Base-by-base conservation (phyloP, 768 basidiomycete species). In the Amyloporia xantha region DNA sequence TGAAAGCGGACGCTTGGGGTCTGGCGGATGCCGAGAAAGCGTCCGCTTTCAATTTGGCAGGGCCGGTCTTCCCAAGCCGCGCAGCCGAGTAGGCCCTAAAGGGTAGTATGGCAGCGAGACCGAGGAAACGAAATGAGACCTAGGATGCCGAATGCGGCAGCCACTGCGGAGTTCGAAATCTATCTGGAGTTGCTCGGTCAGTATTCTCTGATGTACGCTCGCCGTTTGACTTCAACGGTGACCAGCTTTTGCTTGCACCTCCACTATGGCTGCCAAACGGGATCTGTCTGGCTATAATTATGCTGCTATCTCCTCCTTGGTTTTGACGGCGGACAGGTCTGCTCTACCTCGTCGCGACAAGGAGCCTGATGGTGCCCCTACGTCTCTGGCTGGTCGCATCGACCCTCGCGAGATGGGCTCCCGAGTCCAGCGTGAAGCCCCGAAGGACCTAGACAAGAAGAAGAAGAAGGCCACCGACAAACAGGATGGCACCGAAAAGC, bases 291-390 rank as follows among this genome's bases (percentile, higher is more conserved):
- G 82, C 38, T 97, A 93, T 80, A 96, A 96, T 73, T 97, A 98
- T 76, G 83, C 86, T 40, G 90, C 90, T 47, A 94, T 97, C 62
- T 91, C 91, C 24, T 93, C 91, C 19, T 78, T 97, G 38, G 95
- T 98, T 39, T 75, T 97, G 61, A 93, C 89, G n/a, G 91, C 95
- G 11, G 86, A 91, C 70, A 75, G 84, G 47, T 86, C 87, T 44
- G 78, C 75, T 1, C 70, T 91, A 44, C 89, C 89, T 17, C 78
- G 91, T 41, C 77, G 93, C 54, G 91, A 94, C 76, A 89, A 89
- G 70, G 95, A 99, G 65, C 94, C 94, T 5, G 93, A 96, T 73
- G 95, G 96, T 54, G 91, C 92, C 6, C 90, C 94, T 9, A 94
- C 94, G 13, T 85, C 93, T 2, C 82, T 98, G 27, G 86, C 82